A percentile compares a stretch with the other conserved stretches of the same genome.
Conservation (phyloP, 2,329 filamentous ascomycete genomes). For the Scopulariopsis brevicaulis region DNA sequence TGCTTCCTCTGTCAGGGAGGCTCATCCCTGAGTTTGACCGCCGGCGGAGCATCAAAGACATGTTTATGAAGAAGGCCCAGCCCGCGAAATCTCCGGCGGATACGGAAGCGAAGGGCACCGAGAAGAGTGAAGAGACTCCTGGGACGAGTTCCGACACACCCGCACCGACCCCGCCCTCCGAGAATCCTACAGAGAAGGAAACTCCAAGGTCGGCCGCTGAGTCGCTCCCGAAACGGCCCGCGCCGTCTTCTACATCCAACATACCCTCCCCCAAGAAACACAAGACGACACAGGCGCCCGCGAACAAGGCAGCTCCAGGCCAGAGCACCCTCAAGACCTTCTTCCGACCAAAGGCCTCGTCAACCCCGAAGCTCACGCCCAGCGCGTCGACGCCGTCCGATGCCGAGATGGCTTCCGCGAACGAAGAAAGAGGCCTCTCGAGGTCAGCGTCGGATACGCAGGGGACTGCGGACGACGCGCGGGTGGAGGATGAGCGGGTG, state of each 20-base stretch:
- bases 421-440: neutral
- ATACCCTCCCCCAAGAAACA: constrained; percentile 5
- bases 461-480: neutral
- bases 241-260: constrained; percentile 12
- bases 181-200: neutral
- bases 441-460: neutral
- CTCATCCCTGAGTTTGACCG: constrained; percentile 82
- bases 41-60: constrained; percentile 77
- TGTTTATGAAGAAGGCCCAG: constrained; percentile 58
- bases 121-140: neutral
- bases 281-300: constrained; percentile 11
- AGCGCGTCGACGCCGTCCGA: neutral
- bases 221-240: constrained; percentile 1
- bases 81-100: neutral
- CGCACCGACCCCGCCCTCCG: neutral
- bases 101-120: neutral
- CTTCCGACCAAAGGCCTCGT: constrained; percentile 52
- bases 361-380: neutral
- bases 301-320: constrained; percentile 15
- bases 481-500: constrained; percentile 23
- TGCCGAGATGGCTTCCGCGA: neutral
- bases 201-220: neutral
- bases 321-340: constrained; percentile 64
- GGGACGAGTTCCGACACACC: neutral
- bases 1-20: constrained; percentile 67